phyloP scores from a whole-genome alignment of 1,139 yeast species.

The Yamadazyma aaseri region DNA sequence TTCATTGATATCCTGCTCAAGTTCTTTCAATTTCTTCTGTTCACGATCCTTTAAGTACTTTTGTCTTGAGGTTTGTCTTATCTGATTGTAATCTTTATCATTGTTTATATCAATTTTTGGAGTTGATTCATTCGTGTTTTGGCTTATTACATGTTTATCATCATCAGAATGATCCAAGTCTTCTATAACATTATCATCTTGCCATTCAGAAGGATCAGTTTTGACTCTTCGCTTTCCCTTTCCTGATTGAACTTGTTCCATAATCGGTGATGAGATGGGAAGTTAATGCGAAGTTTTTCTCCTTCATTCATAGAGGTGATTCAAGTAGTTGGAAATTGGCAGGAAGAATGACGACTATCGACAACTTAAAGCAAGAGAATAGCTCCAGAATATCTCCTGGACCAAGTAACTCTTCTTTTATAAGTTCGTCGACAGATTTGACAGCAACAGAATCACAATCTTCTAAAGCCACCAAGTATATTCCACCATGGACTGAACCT shows the following conservation, averaged over 20 bases:
- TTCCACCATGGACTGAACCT: slow-evolving; percentile 96
- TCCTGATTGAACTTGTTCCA: slow-evolving; percentile 19
- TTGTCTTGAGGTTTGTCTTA: slow-evolving; percentile 18
- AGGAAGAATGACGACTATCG: slow-evolving; percentile 4
- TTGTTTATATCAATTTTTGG: background rate
- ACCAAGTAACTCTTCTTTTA: slow-evolving; percentile 5
- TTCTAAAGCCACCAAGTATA: slow-evolving; percentile 34
- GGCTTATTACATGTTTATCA: background rate
- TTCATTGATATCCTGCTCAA: slow-evolving; percentile 40
- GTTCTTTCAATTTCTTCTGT: slow-evolving; percentile 20
- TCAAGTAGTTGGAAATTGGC: too few relatives aligned
- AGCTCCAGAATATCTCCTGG: slow-evolving; percentile 12
- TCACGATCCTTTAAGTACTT: slow-evolving; percentile 35
- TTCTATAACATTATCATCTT: background rate
- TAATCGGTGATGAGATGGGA: slow-evolving; percentile 7
- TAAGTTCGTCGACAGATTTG: background rate
- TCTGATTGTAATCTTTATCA: slow-evolving; percentile 8
- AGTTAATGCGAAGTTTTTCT: slow-evolving; percentile 6
- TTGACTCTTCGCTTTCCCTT: slow-evolving; percentile 17
- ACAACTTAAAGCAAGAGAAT: slow-evolving; percentile 4
- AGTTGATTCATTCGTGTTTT: background rate
- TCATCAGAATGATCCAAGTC: slow-evolving; percentile 4
- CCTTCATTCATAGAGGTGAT: background rate
- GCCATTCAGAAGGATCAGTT: slow-evolving; percentile 4
- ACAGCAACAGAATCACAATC: slow-evolving; percentile 2